These are phyloP conservation scores for Termitomyces sp. DNA, from an alignment of 768 basidiomycete species.

Conservation along the genomic window DNA sequence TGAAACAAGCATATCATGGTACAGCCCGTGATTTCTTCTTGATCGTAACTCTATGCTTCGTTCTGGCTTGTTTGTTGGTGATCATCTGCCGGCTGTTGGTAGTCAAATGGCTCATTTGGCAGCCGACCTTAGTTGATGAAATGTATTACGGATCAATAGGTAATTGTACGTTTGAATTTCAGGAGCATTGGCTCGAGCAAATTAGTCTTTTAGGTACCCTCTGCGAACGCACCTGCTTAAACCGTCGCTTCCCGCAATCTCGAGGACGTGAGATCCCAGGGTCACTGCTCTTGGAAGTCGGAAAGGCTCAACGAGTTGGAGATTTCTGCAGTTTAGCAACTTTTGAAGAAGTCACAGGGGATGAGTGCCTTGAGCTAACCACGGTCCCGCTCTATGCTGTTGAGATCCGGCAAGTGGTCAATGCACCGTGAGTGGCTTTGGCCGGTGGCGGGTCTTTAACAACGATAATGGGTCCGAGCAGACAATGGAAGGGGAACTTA, in stretches of 20 bases:
- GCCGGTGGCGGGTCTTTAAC: no score
- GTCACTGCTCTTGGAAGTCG: neutral
- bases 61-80: slow-evolving; percentile 32
- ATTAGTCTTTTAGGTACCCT: neutral
- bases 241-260: neutral
- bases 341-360: no score
- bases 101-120: slow-evolving; percentile 12
- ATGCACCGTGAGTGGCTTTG: no score
- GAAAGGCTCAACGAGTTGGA: no score
- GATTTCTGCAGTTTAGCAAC: no score
- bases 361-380: no score
- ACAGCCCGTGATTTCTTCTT: slow-evolving; percentile 38
- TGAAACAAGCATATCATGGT: neutral
- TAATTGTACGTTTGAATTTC: neutral
- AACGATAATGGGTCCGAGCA: no score
- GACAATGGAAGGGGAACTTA: no score
- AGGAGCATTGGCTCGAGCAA: neutral
- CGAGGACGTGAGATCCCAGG: no score
- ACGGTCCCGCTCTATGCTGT: no score
- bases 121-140: neutral
- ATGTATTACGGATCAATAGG: neutral
- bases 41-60: slow-evolving; percentile 35
- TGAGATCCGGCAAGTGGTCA: no score
- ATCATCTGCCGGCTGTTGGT: slow-evolving; percentile 27
- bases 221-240: neutral